Percentiles rank a stretch among this genome's conserved stretches.
Conservation (phyloP, 192 early-diverging fungal genomes). For the Chytriomyces hyalinus region DNA sequence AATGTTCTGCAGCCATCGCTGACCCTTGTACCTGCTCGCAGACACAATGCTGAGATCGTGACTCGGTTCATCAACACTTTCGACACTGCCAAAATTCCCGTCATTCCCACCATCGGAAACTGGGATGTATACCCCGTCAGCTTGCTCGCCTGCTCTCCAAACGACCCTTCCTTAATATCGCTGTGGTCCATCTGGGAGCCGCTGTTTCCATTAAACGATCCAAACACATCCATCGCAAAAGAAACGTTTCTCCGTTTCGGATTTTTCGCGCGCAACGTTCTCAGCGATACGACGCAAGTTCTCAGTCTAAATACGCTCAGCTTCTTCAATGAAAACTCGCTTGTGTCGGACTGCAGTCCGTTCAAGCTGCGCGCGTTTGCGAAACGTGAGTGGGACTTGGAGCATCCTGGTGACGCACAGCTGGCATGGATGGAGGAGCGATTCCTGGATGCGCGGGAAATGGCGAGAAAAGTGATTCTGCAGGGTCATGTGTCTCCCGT, state of each 20-base stretch:
- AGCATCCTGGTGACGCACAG: constrained; percentile 47
- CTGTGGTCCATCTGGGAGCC: constrained; percentile 49
- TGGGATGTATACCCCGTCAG: constrained; percentile 54
- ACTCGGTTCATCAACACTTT: constrained; percentile 36
- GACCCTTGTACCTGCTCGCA: background rate
- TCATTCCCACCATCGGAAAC: constrained; percentile 56
- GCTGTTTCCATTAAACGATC: constrained; percentile 28
- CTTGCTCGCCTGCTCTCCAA: constrained; percentile 14
- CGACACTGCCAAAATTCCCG: constrained; percentile 26
- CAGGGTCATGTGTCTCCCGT: constrained; percentile 55
- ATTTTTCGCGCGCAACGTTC: constrained; percentile 41
- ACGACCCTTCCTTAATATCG: constrained; percentile 23
- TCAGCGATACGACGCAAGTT: constrained; percentile 29
- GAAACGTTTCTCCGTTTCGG: constrained; percentile 43
- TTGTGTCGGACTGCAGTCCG: constrained; percentile 27
- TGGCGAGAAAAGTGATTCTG: constrained; percentile 37
- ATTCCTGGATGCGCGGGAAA: constrained; percentile 28
- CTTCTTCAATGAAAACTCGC: constrained; percentile 42
- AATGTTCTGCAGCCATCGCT: background rate
- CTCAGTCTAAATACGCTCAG: constrained; percentile 45
- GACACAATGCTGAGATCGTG: constrained; percentile 42
- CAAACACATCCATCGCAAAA: constrained; percentile 25
- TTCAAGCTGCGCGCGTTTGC: background rate
- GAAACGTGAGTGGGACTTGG: background rate
- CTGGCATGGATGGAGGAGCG: constrained; percentile 45